Conservation (phyloP, 2,329 filamentous ascomycete species). For the Escovopsis sp. region DNA sequence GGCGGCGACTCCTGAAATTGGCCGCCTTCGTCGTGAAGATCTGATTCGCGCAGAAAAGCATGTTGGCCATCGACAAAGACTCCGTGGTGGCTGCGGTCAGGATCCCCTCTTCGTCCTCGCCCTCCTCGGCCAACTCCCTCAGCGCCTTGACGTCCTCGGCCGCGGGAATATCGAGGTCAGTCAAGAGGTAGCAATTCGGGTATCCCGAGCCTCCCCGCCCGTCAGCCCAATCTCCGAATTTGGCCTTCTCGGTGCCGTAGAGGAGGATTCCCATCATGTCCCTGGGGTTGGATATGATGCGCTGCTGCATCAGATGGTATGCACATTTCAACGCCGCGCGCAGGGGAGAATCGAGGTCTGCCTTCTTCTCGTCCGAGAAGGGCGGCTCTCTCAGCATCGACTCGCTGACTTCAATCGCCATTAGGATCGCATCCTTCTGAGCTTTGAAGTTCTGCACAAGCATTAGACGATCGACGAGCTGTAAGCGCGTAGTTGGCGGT, state of each 20-base stretch:
- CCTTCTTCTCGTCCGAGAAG: constrained; percentile 54
- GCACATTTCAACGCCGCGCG: constrained; percentile 85
- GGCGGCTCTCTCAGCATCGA: constrained; percentile 68
- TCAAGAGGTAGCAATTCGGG: constrained; percentile 83
- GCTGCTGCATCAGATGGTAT: constrained; percentile 91
- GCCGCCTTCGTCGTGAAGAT: constrained; percentile 90
- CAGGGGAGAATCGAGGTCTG: constrained; percentile 62
- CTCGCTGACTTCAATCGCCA: constrained; percentile 81
- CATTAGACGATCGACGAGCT: background rate
- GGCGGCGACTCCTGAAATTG: constrained; percentile 78
- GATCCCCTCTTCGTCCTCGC: constrained; percentile 53
- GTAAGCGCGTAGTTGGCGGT: background rate
- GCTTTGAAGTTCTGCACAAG: constrained; percentile 61
- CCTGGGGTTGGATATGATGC: constrained; percentile 89
- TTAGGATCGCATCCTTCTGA: constrained; percentile 94
- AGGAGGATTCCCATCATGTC: constrained; percentile 95
- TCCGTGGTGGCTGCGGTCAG: constrained; percentile 58
- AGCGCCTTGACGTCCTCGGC: constrained; percentile 75
- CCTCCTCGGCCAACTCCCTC: constrained; percentile 62
- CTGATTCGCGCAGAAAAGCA: constrained; percentile 90
- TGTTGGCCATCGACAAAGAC: constrained; percentile 65
- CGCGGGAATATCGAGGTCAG: constrained; percentile 74
- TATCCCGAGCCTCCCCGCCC: constrained; percentile 50
- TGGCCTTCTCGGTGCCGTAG: constrained; percentile 78
- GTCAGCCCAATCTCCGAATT: constrained; percentile 54